Evolutionary conservation across 2,329 filamentous ascomycete genomes (phyloP), one percentile per base, ranked within the genome.

Genomic region (Aspergillus quadricinctus): DNA sequence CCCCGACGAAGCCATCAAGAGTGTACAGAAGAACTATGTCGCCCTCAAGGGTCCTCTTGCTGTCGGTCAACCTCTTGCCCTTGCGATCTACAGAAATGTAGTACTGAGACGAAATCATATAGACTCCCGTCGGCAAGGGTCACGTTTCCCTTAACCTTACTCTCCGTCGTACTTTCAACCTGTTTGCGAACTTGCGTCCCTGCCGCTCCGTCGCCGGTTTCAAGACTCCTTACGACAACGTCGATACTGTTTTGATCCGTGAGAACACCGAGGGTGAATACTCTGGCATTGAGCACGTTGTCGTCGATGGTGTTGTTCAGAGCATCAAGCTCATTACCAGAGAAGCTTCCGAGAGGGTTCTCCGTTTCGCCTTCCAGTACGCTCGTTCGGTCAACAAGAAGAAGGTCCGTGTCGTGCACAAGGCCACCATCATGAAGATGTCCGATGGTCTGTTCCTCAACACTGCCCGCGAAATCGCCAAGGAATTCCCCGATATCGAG

Each of bases 391-490:
- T 97, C 72, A 92, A 92, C 79, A 90, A 90, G 83, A 92, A 87
- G 75, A 97, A 97, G 89, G 93, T 97, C 71, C 91, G 92, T 72
- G 93, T 92, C 58, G 92, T 97, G 63, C 94, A 99, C 89, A 99
- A 99, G 86, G 94, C 94, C 76, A 97, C 94, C 74, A 99, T 99
- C 82, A 99, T 99, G 94, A 99, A 99, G 87, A 96, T 97, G 90
- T 93, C 89, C 74, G 94, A 99, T 77, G 94, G 94, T 80, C 90
- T 99, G 61, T 99, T 99, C 87, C 85, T 99, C 67, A 89, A 84
- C 77, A 91, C 89, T 61, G 94, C 88, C 67, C 82, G 87, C 66
- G 85, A 94, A 60, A 86, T 99, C 66, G 83, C 91, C 77, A 96
- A 96, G 86, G 92, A 97, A 74, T 99, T 90, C 85, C 94, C 94